Conservation (phyloP, 495 filamentous ascomycete species). For the Penicillium steckii region DNA sequence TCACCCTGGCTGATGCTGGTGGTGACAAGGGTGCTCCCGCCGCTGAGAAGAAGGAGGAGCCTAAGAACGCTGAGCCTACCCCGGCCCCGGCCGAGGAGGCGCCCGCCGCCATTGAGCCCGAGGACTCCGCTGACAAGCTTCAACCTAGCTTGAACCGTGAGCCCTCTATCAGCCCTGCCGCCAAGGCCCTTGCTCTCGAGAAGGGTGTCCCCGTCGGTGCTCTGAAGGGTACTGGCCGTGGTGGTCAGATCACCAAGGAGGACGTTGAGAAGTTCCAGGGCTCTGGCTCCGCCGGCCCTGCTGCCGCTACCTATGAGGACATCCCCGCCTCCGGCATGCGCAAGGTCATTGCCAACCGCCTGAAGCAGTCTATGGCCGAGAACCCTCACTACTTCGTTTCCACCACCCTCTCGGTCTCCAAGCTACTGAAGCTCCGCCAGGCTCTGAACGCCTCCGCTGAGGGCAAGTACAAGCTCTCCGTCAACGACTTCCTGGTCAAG, state of each 20-base stretch:
- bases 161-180: constrained; percentile 67
- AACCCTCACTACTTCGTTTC: constrained; percentile 99
- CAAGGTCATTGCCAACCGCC: constrained; percentile 91
- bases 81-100: constrained; percentile 57
- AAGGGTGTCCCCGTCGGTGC: constrained; percentile 74
- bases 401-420: constrained; percentile 79
- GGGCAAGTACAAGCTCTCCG: constrained; percentile 95
- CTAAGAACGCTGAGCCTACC: constrained; percentile 57
- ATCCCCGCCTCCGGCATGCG: constrained; percentile 88
- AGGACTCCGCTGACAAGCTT: constrained; percentile 71
- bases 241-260: constrained; percentile 85
- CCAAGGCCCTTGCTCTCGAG: constrained; percentile 81
- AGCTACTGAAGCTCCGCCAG: constrained; percentile 93
- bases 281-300: constrained; percentile 46
- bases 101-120: constrained; percentile 65
- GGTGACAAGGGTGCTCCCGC: constrained; percentile 66
- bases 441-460: constrained; percentile 85
- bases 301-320: constrained; percentile 75
- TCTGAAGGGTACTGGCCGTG: constrained; percentile 85
- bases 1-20: constrained; percentile 86
- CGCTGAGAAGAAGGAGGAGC: constrained; percentile 62
- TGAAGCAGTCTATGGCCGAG: constrained; percentile 83
- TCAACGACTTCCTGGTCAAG: constrained; percentile 99
- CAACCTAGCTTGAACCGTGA: constrained; percentile 81
- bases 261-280: constrained; percentile 85